Base-by-base conservation (phyloP, 768 basidiomycete species). In the Rhodotorula sphaerocarpa region DNA sequence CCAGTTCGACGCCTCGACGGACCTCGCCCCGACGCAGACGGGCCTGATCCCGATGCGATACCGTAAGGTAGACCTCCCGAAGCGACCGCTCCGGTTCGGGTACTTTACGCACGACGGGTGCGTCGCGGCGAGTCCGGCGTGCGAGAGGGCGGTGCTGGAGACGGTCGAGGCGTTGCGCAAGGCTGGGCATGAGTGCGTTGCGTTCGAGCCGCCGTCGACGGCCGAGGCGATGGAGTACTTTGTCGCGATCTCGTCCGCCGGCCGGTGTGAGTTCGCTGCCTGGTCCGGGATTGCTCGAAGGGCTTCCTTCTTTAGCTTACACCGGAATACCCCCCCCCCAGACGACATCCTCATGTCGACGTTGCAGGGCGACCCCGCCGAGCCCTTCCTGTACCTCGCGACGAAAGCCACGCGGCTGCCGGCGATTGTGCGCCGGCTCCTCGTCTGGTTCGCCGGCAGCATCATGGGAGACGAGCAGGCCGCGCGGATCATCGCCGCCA, bases 181-280 rank as follows among this genome's bases (percentile, higher is more conserved):
- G 53, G 79, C 81, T 48, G 90, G 90, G 10, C 88, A 92, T 70
- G 88, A 90, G 74, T 87, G 87, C 61, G 75, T 88, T 33, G 84
- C 86, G 73, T 80, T 90, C 64, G 75, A 78, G 27, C 73, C 74
- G 5, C 77, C 86, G 7, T 79, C 82, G 44, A 54, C 73, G 75
- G 27, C 45, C 31, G 77, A 79, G 21, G 79, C 82, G 2, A 79
- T 86, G 73, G 75, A 82, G 61, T 72, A 81, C 14, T 90, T 89
- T 65, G 78, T 82, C n/a, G 84, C 78, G 6, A 75, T 90, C 31
- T 78, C 80, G 0, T 83, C 86, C 0, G 78, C 86, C 5, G 90
- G 90, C 70, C 86, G 84, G 18, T 89, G 66, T 68, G 23, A 23
- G 66, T 58, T 25, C 9, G n/a, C n/a, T n/a, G 1, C 14, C 39